Conservation (phyloP, 192 early-diverging fungal genomes). For the Podila minutissima region DNA sequence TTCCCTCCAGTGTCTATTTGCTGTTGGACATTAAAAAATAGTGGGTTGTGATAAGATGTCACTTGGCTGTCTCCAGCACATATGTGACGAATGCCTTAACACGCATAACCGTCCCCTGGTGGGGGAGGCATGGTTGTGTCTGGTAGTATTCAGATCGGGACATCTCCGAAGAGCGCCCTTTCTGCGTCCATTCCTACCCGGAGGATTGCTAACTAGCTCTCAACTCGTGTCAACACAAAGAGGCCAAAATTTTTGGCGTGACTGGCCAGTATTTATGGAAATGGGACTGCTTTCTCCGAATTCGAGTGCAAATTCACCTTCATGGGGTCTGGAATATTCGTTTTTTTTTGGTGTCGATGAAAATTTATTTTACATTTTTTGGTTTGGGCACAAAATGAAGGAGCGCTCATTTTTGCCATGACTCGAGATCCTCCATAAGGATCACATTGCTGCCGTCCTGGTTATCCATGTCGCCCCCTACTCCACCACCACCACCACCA, state of each 20-base stretch:
- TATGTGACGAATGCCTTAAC: constrained; percentile 49
- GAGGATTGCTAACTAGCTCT: constrained; percentile 56
- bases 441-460: constrained; percentile 7
- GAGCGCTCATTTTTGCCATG: constrained; percentile 17
- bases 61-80: constrained; percentile 16
- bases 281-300: background rate
- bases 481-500: background rate
- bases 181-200: constrained; percentile 52
- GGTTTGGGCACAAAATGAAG: background rate
- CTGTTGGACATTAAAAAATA: constrained; percentile 19
- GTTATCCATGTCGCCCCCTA: background rate
- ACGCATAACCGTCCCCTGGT: constrained; percentile 13
- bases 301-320: no score
- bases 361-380: background rate
- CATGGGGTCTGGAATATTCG: background rate
- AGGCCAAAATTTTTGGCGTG: background rate
- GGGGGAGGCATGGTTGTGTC: constrained; percentile 27
- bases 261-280: background rate
- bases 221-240: constrained; percentile 51
- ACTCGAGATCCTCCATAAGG: constrained; percentile 34
- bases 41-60: constrained; percentile 43
- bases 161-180: background rate
- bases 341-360: background rate
- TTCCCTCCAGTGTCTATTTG: background rate
- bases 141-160: constrained; percentile 31